Evolutionary conservation across 1,139 yeast species (phyloP), one percentile per base, ranked within the genome.

Genomic region (Pichia norvegensis): DNA sequence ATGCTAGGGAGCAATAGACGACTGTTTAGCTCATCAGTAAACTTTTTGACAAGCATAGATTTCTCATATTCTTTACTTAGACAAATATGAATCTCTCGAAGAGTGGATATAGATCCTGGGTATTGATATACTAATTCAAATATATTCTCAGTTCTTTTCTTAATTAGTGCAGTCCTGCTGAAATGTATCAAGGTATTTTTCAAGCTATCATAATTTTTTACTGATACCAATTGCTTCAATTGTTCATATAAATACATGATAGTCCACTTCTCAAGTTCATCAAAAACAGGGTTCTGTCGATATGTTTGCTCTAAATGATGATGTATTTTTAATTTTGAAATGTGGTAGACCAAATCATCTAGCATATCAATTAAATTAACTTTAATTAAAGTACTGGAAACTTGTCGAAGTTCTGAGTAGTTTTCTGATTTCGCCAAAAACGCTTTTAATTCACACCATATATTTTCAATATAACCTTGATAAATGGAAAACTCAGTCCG

Each of bases 1-100:
- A 85, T 77, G 11, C 96, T 95, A 1, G 95, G 85, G 57, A 87
- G 94, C 19, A 90, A 67, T 11, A 88, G 64, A 39, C 75, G 65
- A 29, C 59, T 60, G 20, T 73, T 65, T 49, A 90, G 80, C 3
- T 68, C 62, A 0, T 60, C 55, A 10, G 77, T 74, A 55, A 86
- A 87, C 1, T 67, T 60, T 29, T 67, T 67, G 3, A 82, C 85
- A n/a, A 81, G 64, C 17, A 66, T 64, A 2, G 76, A 67, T 41
- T 87, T 66, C 50, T 80, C 76, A 57, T 55, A 39, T 14, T 50
- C 40, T 48, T 62, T 52, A 37, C 50, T 43, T 48, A 77, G 54
- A 56, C 81, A 72, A 43, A 67, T 65, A 55, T 76, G 76, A 36
- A 90, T 63, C 57, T 90, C 97, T 25, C 70, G 64, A 21, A 90